phyloP scores from a whole-genome alignment of 2,329 filamentous ascomycete genomes.

The Talaromyces sp. region DNA sequence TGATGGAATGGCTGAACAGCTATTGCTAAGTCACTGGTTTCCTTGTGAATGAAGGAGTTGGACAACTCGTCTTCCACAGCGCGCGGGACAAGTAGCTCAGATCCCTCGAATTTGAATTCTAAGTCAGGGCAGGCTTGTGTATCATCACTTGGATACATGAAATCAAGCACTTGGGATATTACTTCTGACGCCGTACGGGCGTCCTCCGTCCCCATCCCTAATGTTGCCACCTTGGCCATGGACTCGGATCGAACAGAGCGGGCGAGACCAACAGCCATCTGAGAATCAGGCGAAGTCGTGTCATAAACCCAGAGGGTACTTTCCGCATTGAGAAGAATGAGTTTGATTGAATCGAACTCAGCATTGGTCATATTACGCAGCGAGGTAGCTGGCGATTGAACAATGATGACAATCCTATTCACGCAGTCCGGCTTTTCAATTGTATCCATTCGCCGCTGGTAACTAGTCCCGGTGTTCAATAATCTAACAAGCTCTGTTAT shows the following conservation, averaged over 20 bases:
- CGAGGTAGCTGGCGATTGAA: slow-evolving; percentile 2
- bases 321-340: slow-evolving; percentile 14
- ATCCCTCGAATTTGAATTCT: slow-evolving; percentile 17
- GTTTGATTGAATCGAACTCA: slow-evolving; percentile 12
- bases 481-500: neutral
- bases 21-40: slow-evolving; percentile 17
- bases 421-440: neutral
- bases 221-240: slow-evolving; percentile 17
- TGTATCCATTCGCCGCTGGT: neutral
- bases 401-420: neutral
- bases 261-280: slow-evolving; percentile 23
- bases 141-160: slow-evolving; percentile 15
- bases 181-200: slow-evolving; percentile 7
- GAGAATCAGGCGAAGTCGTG: slow-evolving; percentile 17
- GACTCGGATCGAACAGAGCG: slow-evolving; percentile 22
- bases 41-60: slow-evolving; percentile 20
- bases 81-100: slow-evolving; percentile 17
- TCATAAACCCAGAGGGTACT: slow-evolving; percentile 21
- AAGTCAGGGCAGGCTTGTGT: slow-evolving; percentile 13
- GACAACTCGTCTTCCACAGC: slow-evolving; percentile 14
- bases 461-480: neutral
- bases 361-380: neutral
- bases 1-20: slow-evolving; percentile 19
- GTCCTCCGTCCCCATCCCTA: slow-evolving; percentile 17
- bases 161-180: slow-evolving; percentile 6